These are phyloP conservation scores for Nitzschia sp. DNA, from an alignment of 108 stramenopile species.

Conservation along the genomic window DNA sequence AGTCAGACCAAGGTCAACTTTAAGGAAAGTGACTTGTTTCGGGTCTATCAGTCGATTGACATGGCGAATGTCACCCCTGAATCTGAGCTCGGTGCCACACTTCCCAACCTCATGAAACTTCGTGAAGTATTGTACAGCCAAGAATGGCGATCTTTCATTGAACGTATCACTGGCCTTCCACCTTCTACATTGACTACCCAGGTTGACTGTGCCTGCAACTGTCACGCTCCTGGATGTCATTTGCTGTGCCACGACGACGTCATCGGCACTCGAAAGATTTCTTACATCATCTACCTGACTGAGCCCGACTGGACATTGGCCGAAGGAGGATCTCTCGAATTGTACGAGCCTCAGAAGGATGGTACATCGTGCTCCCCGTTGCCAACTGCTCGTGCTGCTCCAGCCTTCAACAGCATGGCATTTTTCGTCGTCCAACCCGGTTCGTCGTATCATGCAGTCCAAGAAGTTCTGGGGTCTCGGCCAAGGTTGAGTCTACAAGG, in stretches of 20 bases:
- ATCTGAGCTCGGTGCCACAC: constrained; percentile 46
- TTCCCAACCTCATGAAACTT: constrained; percentile 77
- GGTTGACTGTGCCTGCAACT: constrained; percentile 95
- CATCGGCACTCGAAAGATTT: constrained; percentile 89
- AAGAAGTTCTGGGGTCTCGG: constrained; percentile 92
- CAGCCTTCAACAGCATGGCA: constrained; percentile 85
- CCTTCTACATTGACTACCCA: constrained; percentile 66
- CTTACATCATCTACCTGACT: constrained; percentile 93
- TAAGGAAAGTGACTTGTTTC: constrained; percentile 95
- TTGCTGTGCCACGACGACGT: constrained; percentile 97
- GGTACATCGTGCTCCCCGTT: constrained; percentile 52
- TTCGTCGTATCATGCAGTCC: constrained; percentile 91
- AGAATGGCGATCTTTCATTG: constrained; percentile 82
- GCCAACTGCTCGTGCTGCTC: constrained; percentile 24
- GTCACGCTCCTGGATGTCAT: constrained; percentile 92
- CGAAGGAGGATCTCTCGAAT: constrained; percentile 91
- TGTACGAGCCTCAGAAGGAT: constrained; percentile 65
- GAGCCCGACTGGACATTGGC: constrained; percentile 70
- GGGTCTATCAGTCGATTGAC: constrained; percentile 88
- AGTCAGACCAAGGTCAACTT: constrained; percentile 89
- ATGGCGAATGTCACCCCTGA: constrained; percentile 64
- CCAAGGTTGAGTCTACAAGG: constrained; percentile 89
- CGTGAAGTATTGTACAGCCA: constrained; percentile 80
- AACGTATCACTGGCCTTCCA: constrained; percentile 66
- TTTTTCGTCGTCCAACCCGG: constrained; percentile 91